Evolutionary conservation across 2,329 filamentous ascomycete species (phyloP).

Genomic region (Bimuria novae-zelandiae): DNA sequence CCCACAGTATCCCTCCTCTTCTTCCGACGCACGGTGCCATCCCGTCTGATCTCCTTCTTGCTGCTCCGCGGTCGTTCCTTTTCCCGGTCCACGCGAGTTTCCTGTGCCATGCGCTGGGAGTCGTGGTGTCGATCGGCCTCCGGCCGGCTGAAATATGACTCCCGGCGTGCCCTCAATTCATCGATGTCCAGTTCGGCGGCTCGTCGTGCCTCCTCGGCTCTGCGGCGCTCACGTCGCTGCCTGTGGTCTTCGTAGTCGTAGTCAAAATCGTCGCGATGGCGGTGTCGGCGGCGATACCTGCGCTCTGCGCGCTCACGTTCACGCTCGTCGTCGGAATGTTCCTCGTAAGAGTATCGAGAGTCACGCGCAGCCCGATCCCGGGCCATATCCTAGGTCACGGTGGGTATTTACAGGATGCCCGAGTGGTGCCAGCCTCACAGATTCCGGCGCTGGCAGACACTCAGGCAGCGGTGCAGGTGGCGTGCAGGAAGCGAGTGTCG

Average conservation of each 20-base stretch:
- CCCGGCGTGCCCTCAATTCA: conserved; percentile 45
- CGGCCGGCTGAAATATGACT: conserved; percentile 45
- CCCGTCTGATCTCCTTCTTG: conserved; percentile 33
- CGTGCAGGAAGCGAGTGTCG: conserved; percentile 25
- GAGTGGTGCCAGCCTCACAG: conserved; percentile 35
- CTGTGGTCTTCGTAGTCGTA: conserved; percentile 32
- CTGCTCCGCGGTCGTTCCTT: conserved; percentile 35
- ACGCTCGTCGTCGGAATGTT: conserved; percentile 21
- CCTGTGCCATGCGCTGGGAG: conserved; percentile 40
- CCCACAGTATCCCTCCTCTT: conserved; percentile 30
- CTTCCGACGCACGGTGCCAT: conserved; percentile 34
- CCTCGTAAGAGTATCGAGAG: conserved; percentile 37
- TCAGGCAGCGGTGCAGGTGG: conserved; percentile 41
- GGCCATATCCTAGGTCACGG: conserved; percentile 39
- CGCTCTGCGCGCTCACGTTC: conserved; percentile 27
- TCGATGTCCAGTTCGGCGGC: conserved; percentile 46
- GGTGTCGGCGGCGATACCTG: conserved; percentile 30
- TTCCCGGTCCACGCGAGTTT: conserved; percentile 27
- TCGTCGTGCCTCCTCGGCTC: conserved; percentile 33
- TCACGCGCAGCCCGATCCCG: conserved; percentile 37
- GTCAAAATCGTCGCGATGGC: conserved; percentile 28
- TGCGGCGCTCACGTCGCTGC: conserved; percentile 39
- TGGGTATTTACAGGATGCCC: conserved; percentile 33
- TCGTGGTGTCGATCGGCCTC: conserved; percentile 36
- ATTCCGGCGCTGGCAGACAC: conserved; percentile 35